These are phyloP conservation scores for Neurospora tetrasperma DNA, from an alignment of 495 filamentous ascomycete species.

Conservation along the genomic window DNA sequence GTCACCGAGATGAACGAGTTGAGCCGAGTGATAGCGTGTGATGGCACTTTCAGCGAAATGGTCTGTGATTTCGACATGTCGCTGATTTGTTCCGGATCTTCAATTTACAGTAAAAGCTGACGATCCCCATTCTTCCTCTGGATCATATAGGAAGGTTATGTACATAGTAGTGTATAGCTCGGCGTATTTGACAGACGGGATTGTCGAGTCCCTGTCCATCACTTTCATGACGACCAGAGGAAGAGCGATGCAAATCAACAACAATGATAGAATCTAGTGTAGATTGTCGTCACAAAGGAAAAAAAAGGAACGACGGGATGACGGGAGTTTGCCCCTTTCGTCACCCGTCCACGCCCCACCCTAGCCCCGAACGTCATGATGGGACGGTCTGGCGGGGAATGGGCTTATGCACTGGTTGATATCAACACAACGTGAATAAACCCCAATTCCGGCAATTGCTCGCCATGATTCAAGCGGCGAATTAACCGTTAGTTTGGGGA, in stretches of 20 bases:
- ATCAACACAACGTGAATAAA: not conserved
- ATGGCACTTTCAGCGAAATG: not conserved
- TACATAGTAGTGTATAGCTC: not conserved
- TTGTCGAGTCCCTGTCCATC: not conserved
- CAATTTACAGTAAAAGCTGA: not conserved
- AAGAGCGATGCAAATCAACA: not conserved
- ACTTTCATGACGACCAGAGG: not conserved
- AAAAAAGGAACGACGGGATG: not conserved
- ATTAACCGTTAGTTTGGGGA: not conserved
- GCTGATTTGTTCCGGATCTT: not conserved
- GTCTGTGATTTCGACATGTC: not conserved
- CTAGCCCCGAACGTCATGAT: not conserved
- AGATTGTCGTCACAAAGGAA: not conserved
- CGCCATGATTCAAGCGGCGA: not conserved
- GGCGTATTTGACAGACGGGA: not conserved
- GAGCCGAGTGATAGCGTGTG: not conserved
- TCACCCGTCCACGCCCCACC: not conserved
- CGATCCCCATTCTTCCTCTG: not conserved
- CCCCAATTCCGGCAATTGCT: not conserved
- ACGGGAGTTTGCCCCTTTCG: not conserved
- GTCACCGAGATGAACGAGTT: not conserved
- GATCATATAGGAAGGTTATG: not conserved
- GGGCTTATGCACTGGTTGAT: not conserved
- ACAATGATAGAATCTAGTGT: not conserved
- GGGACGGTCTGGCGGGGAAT: not conserved